Percentiles rank a stretch among this genome's conserved stretches.
Evolutionary conservation across 257 asterid genomes (phyloP).

Genomic region (Solanum ahanhuiri): DNA sequence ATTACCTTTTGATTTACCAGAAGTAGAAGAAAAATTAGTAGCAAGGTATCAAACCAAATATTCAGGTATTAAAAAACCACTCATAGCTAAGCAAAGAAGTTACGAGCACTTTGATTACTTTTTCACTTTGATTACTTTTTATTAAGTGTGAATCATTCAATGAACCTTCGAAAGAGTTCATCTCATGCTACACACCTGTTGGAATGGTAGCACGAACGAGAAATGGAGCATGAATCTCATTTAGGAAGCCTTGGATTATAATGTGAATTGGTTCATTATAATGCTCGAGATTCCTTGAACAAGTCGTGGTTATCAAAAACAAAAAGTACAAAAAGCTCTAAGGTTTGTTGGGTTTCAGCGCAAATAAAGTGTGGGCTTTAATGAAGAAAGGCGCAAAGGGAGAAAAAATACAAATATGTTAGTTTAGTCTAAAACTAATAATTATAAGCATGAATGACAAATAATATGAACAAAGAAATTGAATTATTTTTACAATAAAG

Average conservation of each 20-base stretch:
- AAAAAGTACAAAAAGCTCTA: no score
- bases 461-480: no score
- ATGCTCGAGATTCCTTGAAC: background rate
- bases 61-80: background rate
- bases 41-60: background rate
- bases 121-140: background rate
- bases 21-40: background rate
- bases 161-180: background rate
- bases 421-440: no score
- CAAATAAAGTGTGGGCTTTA: background rate
- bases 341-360: background rate
- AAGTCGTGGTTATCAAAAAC: no score
- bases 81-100: background rate
- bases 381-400: background rate
- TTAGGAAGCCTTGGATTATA: background rate
- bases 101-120: background rate
- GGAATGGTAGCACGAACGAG: background rate
- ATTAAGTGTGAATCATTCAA: background rate
- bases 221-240: background rate
- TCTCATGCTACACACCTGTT: background rate
- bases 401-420: background rate
- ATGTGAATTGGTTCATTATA: background rate
- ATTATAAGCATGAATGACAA: background rate
- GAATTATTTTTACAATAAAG: background rate
- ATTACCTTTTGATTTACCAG: no score